phyloP scores from a whole-genome alignment of 2,329 filamentous ascomycete genomes.

The Emericellopsis cladophorae region DNA sequence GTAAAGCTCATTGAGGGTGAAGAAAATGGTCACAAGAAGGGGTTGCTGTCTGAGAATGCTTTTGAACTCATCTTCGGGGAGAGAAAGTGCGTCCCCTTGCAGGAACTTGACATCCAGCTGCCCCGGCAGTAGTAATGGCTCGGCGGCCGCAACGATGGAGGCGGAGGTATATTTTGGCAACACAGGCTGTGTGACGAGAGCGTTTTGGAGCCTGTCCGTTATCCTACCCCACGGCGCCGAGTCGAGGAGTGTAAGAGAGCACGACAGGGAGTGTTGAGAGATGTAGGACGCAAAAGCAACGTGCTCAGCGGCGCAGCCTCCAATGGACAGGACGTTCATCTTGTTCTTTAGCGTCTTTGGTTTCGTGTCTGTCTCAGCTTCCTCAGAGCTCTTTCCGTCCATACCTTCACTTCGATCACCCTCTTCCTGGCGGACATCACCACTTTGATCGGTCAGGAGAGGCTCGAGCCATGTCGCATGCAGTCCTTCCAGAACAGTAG shows the following conservation, averaged over 20 bases:
- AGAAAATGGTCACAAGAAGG: slow-evolving; percentile 68
- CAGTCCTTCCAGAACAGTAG: slow-evolving; percentile 35
- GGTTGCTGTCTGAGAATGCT: slow-evolving; percentile 19
- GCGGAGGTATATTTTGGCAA: slow-evolving; percentile 41
- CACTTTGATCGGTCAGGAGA: background rate
- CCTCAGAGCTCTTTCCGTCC: background rate
- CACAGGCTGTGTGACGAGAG: slow-evolving; percentile 37
- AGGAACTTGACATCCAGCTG: slow-evolving; percentile 28
- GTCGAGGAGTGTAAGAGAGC: slow-evolving; percentile 57
- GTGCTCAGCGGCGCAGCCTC: slow-evolving; percentile 51
- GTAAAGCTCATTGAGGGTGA: slow-evolving; percentile 94
- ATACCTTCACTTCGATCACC: too few species aligned
- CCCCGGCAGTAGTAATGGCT: slow-evolving; percentile 24
- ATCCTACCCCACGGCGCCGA: slow-evolving; percentile 65
- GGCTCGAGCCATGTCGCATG: background rate
- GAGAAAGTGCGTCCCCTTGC: slow-evolving; percentile 34
- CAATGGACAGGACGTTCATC: slow-evolving; percentile 33
- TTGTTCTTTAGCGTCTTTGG: slow-evolving; percentile 2
- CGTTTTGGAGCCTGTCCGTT: slow-evolving; percentile 40
- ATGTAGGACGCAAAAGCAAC: slow-evolving; percentile 36
- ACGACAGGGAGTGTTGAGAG: slow-evolving; percentile 9
- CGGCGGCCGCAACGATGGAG: slow-evolving; percentile 28
- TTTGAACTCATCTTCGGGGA: slow-evolving; percentile 21
- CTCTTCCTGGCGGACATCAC: background rate
- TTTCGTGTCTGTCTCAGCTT: background rate